Conservation (phyloP, 2,329 filamentous ascomycete species). For the Talaromyces funiculosus region DNA sequence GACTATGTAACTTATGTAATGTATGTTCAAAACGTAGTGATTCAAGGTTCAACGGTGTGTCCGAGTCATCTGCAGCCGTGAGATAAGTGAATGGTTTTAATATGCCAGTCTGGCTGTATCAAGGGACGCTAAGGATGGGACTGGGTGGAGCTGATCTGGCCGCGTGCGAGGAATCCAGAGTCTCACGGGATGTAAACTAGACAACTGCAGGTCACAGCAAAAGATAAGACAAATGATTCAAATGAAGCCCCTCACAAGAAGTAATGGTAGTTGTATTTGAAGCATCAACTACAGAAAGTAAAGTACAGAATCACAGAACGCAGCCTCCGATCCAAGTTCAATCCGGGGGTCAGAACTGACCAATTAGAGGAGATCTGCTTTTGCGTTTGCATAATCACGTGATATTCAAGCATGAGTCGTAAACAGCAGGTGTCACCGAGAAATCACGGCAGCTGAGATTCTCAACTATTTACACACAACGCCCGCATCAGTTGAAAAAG, state of each 20-base stretch:
- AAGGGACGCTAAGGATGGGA: conserved; percentile 4
- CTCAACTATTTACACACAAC: neutral
- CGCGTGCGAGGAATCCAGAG: neutral
- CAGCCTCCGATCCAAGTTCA: neutral
- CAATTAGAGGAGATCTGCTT: neutral
- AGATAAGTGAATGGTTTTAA: conserved; percentile 1
- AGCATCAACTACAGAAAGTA: neutral
- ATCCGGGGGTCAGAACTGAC: neutral
- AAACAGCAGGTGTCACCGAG: neutral
- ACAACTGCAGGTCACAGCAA: neutral
- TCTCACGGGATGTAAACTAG: neutral
- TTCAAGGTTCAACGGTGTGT: neutral
- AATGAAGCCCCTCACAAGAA: neutral
- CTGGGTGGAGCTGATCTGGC: conserved; percentile 4
- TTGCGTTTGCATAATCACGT: neutral
- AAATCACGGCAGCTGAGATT: neutral
- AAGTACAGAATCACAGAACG: neutral
- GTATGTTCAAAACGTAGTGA: neutral
- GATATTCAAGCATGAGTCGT: neutral
- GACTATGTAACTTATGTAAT: neutral
- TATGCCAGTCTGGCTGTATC: neutral
- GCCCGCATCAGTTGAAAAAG: neutral
- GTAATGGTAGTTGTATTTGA: neutral
- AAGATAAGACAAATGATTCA: neutral
- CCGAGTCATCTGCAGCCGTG: conserved; percentile 1